Conservation (phyloP, 352 stramenopile genomes). For the Globisporangium takayamanum region DNA sequence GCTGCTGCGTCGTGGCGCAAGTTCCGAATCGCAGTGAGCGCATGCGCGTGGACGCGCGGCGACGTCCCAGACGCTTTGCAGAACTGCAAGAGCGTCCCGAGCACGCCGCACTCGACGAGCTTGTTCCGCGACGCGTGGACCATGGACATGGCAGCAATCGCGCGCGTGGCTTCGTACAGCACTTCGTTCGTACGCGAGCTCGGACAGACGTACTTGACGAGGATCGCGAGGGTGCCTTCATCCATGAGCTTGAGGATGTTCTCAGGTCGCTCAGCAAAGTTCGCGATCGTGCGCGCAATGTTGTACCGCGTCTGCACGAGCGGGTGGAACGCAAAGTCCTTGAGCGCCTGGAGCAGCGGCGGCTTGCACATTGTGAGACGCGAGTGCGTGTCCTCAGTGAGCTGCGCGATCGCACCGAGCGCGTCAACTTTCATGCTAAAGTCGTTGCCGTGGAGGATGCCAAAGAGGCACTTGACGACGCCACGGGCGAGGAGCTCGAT, state of each 20-base stretch:
- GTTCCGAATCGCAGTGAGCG: slow-evolving; percentile 45
- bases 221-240: slow-evolving; percentile 45
- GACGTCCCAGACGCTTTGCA: slow-evolving; percentile 37
- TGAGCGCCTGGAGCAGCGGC: slow-evolving; percentile 42
- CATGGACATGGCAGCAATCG: slow-evolving; percentile 54
- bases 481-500: slow-evolving; percentile 66
- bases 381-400: slow-evolving; percentile 56
- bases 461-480: slow-evolving; percentile 67
- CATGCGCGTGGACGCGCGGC: slow-evolving; percentile 29
- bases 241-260: slow-evolving; percentile 73
- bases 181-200: slow-evolving; percentile 46
- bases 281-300: slow-evolving; percentile 68
- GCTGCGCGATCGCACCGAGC: slow-evolving; percentile 55
- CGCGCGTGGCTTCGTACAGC: slow-evolving; percentile 46
- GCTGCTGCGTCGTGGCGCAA: slow-evolving; percentile 66
- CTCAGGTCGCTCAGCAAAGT: slow-evolving; percentile 63
- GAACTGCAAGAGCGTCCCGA: slow-evolving; percentile 51
- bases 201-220: slow-evolving; percentile 69
- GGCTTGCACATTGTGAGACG: slow-evolving; percentile 66
- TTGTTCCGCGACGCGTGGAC: slow-evolving; percentile 49
- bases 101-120: slow-evolving; percentile 52
- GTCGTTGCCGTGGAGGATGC: slow-evolving; percentile 58
- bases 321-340: slow-evolving; percentile 62
- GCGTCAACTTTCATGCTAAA: slow-evolving; percentile 69
- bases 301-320: slow-evolving; percentile 48